These are phyloP conservation scores for Trichomonascus vanleenenianus DNA, from an alignment of 805 yeast species.

Conservation along the genomic window DNA sequence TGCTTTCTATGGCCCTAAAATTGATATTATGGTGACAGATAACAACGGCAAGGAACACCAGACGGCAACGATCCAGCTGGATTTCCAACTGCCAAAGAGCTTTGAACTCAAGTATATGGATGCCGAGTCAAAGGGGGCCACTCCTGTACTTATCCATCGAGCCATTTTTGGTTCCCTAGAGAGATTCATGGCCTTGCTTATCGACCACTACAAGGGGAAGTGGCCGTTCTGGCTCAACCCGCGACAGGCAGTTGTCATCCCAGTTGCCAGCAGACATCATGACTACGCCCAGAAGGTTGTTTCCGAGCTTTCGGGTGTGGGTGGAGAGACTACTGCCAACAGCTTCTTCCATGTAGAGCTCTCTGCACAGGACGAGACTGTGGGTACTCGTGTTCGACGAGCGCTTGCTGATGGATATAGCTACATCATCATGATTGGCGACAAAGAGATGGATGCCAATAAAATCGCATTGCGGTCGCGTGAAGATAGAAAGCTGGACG, in stretches of 20 bases:
- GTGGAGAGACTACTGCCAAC: slow-evolving; percentile 13
- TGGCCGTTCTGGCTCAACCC: slow-evolving; percentile 99
- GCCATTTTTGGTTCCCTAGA: slow-evolving; percentile 95
- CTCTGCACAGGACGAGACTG: slow-evolving; percentile 66
- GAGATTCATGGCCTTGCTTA: slow-evolving; percentile 80
- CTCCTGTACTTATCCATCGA: slow-evolving; percentile 91
- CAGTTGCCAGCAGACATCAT: slow-evolving; percentile 59
- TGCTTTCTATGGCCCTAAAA: slow-evolving; percentile 66
- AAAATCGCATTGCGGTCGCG: slow-evolving; percentile 59
- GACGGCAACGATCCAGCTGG: slow-evolving; percentile 91
- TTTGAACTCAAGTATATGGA: slow-evolving; percentile 57
- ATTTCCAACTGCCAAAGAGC: slow-evolving; percentile 85
- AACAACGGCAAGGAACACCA: slow-evolving; percentile 78
- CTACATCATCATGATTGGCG: slow-evolving; percentile 81
- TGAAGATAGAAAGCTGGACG: slow-evolving; percentile 36
- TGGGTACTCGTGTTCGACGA: slow-evolving; percentile 73
- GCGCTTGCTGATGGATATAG: slow-evolving; percentile 69
- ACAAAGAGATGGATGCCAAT: slow-evolving; percentile 58
- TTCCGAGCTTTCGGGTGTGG: slow-evolving; percentile 30
- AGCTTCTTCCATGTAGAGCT: slow-evolving; percentile 66
- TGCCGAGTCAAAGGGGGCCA: slow-evolving; percentile 31
- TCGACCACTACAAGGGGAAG: slow-evolving; percentile 83
- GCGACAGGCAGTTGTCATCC: slow-evolving; percentile 77
- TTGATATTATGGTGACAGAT: slow-evolving; percentile 79
- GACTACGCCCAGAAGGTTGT: slow-evolving; percentile 47